Conservation (phyloP, 768 basidiomycete genomes). For the Serpula lacrymans region DNA sequence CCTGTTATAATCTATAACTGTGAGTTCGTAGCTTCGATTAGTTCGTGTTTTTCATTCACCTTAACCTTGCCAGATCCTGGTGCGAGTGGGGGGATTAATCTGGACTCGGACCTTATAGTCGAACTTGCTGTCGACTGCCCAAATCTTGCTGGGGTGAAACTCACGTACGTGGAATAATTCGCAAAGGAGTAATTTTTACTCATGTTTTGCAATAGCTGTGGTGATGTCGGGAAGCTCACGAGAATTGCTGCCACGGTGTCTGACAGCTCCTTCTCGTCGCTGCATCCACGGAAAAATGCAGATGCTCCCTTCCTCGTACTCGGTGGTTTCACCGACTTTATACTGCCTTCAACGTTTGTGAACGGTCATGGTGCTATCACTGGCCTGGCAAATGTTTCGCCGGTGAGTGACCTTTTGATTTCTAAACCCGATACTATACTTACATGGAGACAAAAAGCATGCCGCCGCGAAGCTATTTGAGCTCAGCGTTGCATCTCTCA, state of each 20-base stretch:
- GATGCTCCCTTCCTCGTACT: slow-evolving; percentile 77
- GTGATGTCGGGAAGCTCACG: slow-evolving; percentile 88
- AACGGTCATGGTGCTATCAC: slow-evolving; percentile 88
- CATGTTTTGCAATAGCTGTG: slow-evolving; percentile 53
- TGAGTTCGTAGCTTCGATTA: slow-evolving; percentile 33
- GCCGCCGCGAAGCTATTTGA: slow-evolving; percentile 59
- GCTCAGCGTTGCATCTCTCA: slow-evolving; percentile 53
- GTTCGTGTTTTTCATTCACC: slow-evolving; percentile 8
- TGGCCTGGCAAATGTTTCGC: slow-evolving; percentile 82
- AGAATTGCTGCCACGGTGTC: slow-evolving; percentile 73
- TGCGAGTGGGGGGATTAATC: slow-evolving; percentile 84
- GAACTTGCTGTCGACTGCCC: slow-evolving; percentile 74
- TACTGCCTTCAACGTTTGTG: slow-evolving; percentile 67
- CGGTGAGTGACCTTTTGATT: slow-evolving; percentile 39
- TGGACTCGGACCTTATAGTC: slow-evolving; percentile 84
- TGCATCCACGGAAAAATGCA: slow-evolving; percentile 65
- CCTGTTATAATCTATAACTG: slow-evolving; percentile 91
- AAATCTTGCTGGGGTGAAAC: slow-evolving; percentile 84
- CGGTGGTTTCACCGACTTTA: slow-evolving; percentile 83
- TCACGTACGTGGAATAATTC: slow-evolving; percentile 57
- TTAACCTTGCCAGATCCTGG: slow-evolving; percentile 60
- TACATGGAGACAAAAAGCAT: too few species aligned
- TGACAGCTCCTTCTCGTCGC: slow-evolving; percentile 47
- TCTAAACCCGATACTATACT: slow-evolving; percentile 4
- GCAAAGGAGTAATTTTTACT: slow-evolving; percentile 1